These are phyloP conservation scores for Wickerhamomyces rabaulensis DNA, from an alignment of 805 yeast species.

Conservation along the genomic window DNA sequence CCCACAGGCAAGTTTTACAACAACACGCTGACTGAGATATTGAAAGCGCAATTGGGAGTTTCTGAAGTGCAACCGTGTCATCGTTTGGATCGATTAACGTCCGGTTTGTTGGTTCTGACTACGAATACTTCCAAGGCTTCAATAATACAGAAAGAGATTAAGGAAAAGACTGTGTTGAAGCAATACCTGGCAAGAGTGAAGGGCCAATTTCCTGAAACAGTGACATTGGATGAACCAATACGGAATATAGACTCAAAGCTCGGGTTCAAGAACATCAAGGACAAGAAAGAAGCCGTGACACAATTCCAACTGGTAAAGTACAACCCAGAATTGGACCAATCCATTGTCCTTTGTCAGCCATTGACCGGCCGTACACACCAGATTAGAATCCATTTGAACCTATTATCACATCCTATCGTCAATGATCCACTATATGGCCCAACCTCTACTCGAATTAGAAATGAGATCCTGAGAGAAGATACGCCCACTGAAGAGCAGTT, in stretches of 20 bases:
- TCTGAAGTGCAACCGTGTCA: conserved; percentile 50
- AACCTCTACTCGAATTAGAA: conserved; percentile 3
- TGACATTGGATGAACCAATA: conserved; percentile 59
- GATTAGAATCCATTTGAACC: conserved; percentile 88
- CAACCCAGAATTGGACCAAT: conserved; percentile 7
- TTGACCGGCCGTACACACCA: conserved; percentile 94
- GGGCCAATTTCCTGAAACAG: conserved; percentile 70
- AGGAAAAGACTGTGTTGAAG: conserved; percentile 68
- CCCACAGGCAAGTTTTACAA: conserved; percentile 85
- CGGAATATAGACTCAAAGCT: conserved; percentile 68
- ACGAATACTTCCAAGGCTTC: conserved; percentile 8
- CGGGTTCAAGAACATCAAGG: conserved; percentile 48
- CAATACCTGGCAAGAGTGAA: conserved; percentile 82
- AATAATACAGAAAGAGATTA: conserved; percentile 49
- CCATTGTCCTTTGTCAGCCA: conserved; percentile 77
- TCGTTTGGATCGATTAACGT: conserved; percentile 83
- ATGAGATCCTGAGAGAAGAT: conserved; percentile 7
- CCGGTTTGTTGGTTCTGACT: conserved; percentile 76
- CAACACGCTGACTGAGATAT: conserved; percentile 71
- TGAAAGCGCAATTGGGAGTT: conserved; percentile 58
- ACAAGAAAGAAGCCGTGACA: conserved; percentile 60
- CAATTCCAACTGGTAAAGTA: conserved; percentile 33
- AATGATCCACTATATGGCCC: conserved; percentile 73
- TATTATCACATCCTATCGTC: conserved; percentile 78
- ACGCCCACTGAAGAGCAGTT: conserved; percentile 11